Percentiles rank a stretch among this genome's conserved stretches.
Evolutionary conservation across 106 monocot species (phyloP).

Genomic region (Dendrobium catenatum): DNA sequence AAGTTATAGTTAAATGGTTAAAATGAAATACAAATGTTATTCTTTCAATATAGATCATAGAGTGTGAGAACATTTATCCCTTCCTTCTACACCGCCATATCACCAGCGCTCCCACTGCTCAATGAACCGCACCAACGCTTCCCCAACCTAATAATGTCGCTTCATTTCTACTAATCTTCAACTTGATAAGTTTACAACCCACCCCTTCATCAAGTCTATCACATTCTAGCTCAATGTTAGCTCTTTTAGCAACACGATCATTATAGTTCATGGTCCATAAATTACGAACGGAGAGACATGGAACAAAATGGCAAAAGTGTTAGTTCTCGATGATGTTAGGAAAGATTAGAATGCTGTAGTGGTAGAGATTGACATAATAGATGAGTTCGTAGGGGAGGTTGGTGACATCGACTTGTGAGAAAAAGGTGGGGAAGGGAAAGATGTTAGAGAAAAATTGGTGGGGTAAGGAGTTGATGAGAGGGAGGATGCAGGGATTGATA

Average conservation of each 20-base stretch:
- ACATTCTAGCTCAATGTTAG: constrained; percentile 67
- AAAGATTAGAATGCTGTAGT: constrained; percentile 32
- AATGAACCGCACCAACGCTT: constrained; percentile 30
- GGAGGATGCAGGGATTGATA: constrained; percentile 15
- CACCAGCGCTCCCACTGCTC: constrained; percentile 27
- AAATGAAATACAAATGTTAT: no score
- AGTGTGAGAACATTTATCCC: constrained; percentile 16
- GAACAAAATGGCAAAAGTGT: constrained; percentile 48
- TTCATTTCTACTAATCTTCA: constrained; percentile 32
- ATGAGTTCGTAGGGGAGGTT: constrained; percentile 23
- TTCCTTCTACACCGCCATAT: constrained; percentile 23
- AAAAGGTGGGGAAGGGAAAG: constrained; percentile 19
- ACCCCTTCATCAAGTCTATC: constrained; percentile 31
- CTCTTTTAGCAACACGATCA: constrained; percentile 11
- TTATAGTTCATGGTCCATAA: constrained; percentile 11
- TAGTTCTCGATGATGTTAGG: constrained; percentile 51
- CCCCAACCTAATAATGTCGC: constrained; percentile 35
- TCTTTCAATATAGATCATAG: no score
- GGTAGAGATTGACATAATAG: constrained; percentile 69
- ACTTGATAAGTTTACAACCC: constrained; percentile 57
- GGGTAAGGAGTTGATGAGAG: constrained; percentile 7
- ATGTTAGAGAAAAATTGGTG: constrained; percentile 48
- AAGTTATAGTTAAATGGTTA: no score
- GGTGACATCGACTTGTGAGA: neutral
- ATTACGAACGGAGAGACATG: constrained; percentile 53